Evolutionary conservation across 139 green algal genomes (phyloP), one percentile per base, ranked within the genome.

Genomic region (Chlamydomonas sphaeroides): DNA sequence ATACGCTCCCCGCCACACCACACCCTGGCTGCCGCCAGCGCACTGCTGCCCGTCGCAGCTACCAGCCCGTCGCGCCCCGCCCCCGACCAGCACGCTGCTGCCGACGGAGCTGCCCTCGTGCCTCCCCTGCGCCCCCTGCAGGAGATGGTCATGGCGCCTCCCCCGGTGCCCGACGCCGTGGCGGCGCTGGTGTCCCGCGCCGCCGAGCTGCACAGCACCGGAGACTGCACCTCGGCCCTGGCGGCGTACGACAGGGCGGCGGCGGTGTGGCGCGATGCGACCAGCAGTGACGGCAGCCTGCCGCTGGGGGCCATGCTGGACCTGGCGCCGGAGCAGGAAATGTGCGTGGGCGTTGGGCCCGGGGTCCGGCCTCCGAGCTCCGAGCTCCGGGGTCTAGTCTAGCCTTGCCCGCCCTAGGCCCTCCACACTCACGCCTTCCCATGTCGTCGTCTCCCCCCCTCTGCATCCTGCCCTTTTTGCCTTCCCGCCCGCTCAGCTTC

Each of bases 111-210:
- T n/a, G n/a, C n/a, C n/a, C n/a, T n/a, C n/a, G n/a, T n/a, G n/a
- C n/a, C n/a, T n/a, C n/a, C n/a, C n/a, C n/a, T n/a, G n/a, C n/a
- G n/a, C n/a, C n/a, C n/a, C n/a, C n/a, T 70, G 49, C 78, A 92
- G 88, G 89, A 93, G 68, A 42, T 86, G 41, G 85, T 90, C 14
- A 41, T 92, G 20, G 87, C 89, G 0, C 89, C 89, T 0, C n/a
- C 62, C 35, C 65, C 72, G n/a, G 87, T 83, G 65, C 87, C 89
- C n/a, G 48, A 75, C 28, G 45, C 68, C 0, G 87, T 90, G 20
- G 28, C 39, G 0, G 20, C 8, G 14, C 32, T 88, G 51, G 78
- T 92, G 53, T 53, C 59, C 1, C 36, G 33, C 25, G 89, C 87
- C 3, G 63, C 68, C 15, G 63, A 79, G 26, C 56, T 68, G 20